phyloP scores from a whole-genome alignment of 768 basidiomycete genomes.

The Rhizopogon rudus region DNA sequence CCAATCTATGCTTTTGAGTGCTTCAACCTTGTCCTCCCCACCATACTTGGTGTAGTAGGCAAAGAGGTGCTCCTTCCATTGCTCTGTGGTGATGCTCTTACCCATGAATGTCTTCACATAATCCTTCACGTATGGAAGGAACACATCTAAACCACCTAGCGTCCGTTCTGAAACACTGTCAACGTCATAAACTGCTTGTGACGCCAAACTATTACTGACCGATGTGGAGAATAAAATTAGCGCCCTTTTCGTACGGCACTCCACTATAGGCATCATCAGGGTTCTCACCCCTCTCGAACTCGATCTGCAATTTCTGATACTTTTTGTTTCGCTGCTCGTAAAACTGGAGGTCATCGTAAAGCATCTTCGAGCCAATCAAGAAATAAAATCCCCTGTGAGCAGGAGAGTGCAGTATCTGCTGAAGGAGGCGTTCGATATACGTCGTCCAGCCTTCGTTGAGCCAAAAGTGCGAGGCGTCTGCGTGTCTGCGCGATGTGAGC shows the following conservation, averaged over 20 bases:
- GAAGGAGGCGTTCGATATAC: slow-evolving; percentile 82
- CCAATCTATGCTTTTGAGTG: slow-evolving; percentile 72
- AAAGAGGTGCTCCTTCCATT: slow-evolving; percentile 83
- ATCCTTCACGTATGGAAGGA: slow-evolving; percentile 79
- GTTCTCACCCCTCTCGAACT: slow-evolving; percentile 69
- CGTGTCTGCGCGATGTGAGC: slow-evolving; percentile 39
- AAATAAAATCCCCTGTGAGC: slow-evolving; percentile 78
- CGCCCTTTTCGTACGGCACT: slow-evolving; percentile 86
- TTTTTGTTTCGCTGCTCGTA: slow-evolving; percentile 53
- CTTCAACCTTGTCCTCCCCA: slow-evolving; percentile 54
- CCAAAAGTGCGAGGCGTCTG: slow-evolving; percentile 79
- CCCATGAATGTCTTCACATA: slow-evolving; percentile 82
- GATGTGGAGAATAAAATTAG: slow-evolving; percentile 82
- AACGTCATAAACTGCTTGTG: not conserved
- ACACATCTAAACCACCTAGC: slow-evolving; percentile 77
- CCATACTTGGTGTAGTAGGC: slow-evolving; percentile 59
- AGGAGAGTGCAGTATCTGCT: slow-evolving; percentile 63
- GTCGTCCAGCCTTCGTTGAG: slow-evolving; percentile 94
- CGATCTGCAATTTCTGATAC: slow-evolving; percentile 77
- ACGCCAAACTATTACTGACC: slow-evolving; percentile 37
- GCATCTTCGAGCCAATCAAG: slow-evolving; percentile 66
- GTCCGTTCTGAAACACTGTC: slow-evolving; percentile 44
- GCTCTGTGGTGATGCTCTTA: slow-evolving; percentile 74
- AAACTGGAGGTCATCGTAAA: slow-evolving; percentile 64
- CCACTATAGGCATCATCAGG: slow-evolving; percentile 71